These are phyloP conservation scores for Coccomyxa subellipsoidea DNA, from an alignment of 163 green algal genomes.

Conservation along the genomic window DNA sequence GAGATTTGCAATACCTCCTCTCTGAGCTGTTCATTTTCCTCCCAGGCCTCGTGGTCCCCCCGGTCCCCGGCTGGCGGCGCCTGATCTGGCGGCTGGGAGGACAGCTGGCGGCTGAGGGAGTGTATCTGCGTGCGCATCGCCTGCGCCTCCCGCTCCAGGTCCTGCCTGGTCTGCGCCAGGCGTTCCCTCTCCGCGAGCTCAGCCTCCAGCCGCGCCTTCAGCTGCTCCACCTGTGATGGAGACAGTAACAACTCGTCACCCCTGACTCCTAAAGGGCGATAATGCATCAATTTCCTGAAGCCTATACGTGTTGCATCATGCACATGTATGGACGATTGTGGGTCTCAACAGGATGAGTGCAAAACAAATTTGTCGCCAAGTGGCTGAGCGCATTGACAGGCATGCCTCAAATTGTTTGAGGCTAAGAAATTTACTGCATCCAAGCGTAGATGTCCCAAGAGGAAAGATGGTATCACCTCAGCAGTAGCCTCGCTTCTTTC, in stretches of 20 bases:
- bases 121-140: background rate
- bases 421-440: no score
- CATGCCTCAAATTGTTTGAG: no score
- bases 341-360: no score
- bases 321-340: no score
- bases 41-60: background rate
- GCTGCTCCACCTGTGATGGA: background rate
- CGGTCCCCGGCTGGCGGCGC: background rate
- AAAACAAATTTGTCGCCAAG: no score
- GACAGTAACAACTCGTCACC: background rate
- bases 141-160: background rate
- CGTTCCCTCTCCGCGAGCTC: background rate
- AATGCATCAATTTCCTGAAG: no score
- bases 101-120: constrained; percentile 12
- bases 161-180: background rate
- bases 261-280: no score
- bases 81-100: background rate
- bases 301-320: no score
- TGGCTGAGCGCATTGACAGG: no score
- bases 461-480: background rate
- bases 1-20: background rate
- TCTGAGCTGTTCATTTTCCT: background rate
- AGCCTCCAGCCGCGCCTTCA: background rate
- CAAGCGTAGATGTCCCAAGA: background rate
- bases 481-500: background rate